Evolutionary conservation across 768 basidiomycete genomes (phyloP).

Genomic region (Hortiboletus flavorubellus): DNA sequence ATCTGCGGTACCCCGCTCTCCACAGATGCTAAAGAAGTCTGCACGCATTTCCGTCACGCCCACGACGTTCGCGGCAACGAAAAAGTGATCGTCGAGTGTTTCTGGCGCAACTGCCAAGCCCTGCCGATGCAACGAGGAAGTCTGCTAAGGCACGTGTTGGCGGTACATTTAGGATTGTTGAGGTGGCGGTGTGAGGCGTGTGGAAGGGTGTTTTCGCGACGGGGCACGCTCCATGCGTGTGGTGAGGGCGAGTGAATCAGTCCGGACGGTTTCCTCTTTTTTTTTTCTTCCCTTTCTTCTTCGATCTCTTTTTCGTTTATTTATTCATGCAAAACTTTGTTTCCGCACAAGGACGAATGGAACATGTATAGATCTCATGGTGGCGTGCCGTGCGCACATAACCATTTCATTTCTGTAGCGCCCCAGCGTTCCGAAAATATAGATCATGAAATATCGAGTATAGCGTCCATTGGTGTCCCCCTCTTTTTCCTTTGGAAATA

Average conservation of each 20-base stretch:
- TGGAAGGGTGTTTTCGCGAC: conserved; percentile 15
- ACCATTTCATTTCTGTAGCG: not conserved
- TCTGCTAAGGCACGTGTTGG: conserved; percentile 16
- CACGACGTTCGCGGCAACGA: conserved; percentile 20
- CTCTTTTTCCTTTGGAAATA: not conserved
- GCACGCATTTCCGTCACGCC: conserved; percentile 9
- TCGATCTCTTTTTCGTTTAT: not conserved
- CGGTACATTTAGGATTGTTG: conserved; percentile 15
- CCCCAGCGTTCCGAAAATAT: too few species aligned
- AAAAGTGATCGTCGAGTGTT: conserved; percentile 7
- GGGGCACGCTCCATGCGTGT: conserved; percentile 13
- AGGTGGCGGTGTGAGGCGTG: conserved; percentile 14
- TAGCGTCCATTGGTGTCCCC: too few species aligned
- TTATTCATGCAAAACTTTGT: not conserved
- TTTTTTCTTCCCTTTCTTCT: too few species aligned
- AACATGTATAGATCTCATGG: not conserved
- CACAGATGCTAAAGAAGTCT: not conserved
- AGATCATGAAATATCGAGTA: too few species aligned
- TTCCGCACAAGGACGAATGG: too few species aligned
- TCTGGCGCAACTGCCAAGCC: conserved; percentile 12
- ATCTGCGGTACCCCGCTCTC: conserved; percentile 7
- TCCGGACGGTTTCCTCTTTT: not conserved
- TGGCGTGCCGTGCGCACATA: too few species aligned
- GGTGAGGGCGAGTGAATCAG: not conserved
- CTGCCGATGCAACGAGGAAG: conserved; percentile 21